phyloP scores from a whole-genome alignment of 116 monocot species.

The Zostera marina region DNA sequence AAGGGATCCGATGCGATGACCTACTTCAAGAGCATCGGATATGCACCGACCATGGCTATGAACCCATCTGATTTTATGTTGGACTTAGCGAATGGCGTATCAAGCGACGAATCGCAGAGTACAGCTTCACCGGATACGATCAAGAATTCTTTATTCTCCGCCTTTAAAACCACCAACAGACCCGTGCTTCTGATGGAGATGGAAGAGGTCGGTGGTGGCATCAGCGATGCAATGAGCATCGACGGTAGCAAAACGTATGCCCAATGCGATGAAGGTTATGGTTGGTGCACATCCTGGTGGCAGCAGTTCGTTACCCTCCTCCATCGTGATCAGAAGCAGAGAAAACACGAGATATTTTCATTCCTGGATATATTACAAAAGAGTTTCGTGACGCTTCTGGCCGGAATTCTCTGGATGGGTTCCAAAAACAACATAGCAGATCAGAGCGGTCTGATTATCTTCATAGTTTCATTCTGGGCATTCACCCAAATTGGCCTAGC shows the following conservation, averaged over 20 bases:
- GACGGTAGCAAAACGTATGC: background rate
- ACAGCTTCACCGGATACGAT: background rate
- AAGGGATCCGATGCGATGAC: background rate
- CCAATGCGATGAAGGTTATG: too few species aligned
- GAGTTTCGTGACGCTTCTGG: constrained; percentile 14
- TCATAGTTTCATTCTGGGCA: constrained; percentile 17
- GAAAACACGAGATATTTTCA: constrained; percentile 16
- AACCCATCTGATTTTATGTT: background rate
- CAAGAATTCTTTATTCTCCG: background rate
- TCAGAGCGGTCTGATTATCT: constrained; percentile 36
- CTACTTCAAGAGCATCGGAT: background rate
- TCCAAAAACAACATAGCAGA: constrained; percentile 28
- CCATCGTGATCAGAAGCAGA: background rate
- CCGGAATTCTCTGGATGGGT: constrained; percentile 34
- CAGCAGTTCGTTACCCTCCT: background rate
- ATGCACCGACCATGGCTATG: background rate
- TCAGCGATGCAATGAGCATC: background rate
- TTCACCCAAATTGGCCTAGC: constrained; percentile 17
- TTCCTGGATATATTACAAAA: constrained; percentile 25
- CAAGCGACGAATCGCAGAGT: background rate
- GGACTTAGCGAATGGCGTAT: background rate
- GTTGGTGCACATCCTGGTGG: background rate
- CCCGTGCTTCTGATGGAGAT: background rate
- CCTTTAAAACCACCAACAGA: background rate
- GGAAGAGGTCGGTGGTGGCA: background rate